phyloP scores from a whole-genome alignment of 768 basidiomycete species.

The Mycena rebaudengoi region DNA sequence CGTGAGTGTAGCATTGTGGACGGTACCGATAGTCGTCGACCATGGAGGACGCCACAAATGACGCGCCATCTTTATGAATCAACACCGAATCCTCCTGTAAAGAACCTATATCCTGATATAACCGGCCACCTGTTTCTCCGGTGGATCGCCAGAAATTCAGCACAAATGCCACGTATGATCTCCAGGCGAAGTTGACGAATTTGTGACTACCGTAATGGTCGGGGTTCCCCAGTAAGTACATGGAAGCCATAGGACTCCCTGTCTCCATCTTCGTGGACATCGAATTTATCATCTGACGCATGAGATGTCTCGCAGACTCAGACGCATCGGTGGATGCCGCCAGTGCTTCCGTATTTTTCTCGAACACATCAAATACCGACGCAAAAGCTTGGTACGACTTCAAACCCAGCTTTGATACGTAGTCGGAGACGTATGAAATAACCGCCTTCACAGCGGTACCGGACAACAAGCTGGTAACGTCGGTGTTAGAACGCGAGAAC shows the following conservation, averaged over 20 bases:
- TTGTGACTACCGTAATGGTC: slow-evolving; percentile 42
- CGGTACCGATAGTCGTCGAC: slow-evolving; percentile 32
- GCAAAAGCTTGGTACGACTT: neutral
- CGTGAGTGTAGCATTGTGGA: slow-evolving; percentile 4
- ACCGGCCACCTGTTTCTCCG: too few species aligned
- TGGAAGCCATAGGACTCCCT: too few species aligned
- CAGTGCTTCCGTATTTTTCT: slow-evolving; percentile 27
- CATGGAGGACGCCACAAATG: slow-evolving; percentile 32
- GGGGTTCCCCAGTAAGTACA: too few species aligned
- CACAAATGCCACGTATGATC: slow-evolving; percentile 17
- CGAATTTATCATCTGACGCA: neutral
- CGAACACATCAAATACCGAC: neutral
- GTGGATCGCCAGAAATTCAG: neutral
- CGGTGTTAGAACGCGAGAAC: neutral
- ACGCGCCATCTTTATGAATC: neutral
- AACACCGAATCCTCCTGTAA: neutral
- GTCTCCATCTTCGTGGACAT: too few species aligned
- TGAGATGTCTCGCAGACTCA: neutral
- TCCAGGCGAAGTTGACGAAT: slow-evolving; percentile 41
- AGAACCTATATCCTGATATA: neutral
- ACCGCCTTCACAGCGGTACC: too few species aligned
- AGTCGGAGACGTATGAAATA: too few species aligned
- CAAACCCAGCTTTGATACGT: neutral
- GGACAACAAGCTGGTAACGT: too few species aligned
- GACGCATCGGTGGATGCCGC: too few species aligned